phyloP scores from a whole-genome alignment of 2,329 filamentous ascomycete species.

The Trichoderma simmonsii region DNA sequence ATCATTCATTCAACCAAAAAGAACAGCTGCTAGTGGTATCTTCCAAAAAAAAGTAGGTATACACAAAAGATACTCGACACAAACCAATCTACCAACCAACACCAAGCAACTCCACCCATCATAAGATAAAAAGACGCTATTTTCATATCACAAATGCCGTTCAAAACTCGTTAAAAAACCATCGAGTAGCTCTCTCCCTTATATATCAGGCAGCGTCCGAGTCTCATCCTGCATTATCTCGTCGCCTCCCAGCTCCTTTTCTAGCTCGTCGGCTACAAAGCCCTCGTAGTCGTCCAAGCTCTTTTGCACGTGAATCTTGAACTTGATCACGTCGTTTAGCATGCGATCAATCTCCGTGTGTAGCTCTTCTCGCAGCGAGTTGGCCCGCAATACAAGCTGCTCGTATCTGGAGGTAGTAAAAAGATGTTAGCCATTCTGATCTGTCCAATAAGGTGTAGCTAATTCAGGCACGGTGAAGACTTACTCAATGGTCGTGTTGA shows the following conservation, averaged over 20 bases:
- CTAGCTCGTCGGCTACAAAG: constrained; percentile 91
- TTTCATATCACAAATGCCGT: neutral
- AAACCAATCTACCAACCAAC: neutral
- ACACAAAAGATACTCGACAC: constrained; percentile 3
- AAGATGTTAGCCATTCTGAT: neutral
- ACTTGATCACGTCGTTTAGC: constrained; percentile 95
- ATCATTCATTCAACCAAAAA: neutral
- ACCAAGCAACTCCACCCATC: constrained; percentile 30
- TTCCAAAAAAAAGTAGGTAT: neutral
- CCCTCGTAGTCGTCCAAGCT: constrained; percentile 89
- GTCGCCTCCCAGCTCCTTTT: constrained; percentile 72
- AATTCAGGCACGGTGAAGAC: constrained; percentile 32
- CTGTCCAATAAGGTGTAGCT: neutral
- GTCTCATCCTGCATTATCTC: constrained; percentile 53
- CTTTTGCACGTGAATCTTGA: constrained; percentile 96
- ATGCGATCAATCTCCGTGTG: constrained; percentile 95
- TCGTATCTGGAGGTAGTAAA: constrained; percentile 67
- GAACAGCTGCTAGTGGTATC: constrained; percentile 14
- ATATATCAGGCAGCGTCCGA: constrained; percentile 38
- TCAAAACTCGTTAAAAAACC: neutral
- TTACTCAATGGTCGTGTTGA: constrained; percentile 94
- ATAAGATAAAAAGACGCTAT: constrained; percentile 1
- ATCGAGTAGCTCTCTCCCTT: neutral
- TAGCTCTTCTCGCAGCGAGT: constrained; percentile 87
- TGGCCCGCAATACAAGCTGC: constrained; percentile 80